Evolutionary conservation across 257 asterid species (phyloP).

Genomic region (Scutellaria barbata): DNA sequence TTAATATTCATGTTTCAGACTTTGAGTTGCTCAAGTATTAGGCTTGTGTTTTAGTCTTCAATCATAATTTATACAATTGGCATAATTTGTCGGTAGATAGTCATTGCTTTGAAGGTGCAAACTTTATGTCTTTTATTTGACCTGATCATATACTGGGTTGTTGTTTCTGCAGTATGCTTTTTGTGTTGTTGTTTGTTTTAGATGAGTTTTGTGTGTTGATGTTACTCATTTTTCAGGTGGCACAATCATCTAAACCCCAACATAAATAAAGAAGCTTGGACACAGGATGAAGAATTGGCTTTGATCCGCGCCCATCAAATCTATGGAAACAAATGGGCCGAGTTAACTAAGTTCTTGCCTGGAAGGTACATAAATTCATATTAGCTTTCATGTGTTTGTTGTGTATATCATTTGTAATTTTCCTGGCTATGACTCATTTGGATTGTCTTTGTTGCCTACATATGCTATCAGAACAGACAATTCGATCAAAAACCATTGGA

Average conservation of each 20-base stretch:
- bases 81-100: neutral
- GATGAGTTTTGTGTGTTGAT: neutral
- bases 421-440: conserved; percentile 33
- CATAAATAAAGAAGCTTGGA: conserved; percentile 97
- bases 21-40: neutral
- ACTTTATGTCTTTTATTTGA: neutral
- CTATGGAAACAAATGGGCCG: conserved; percentile 99
- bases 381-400: conserved; percentile 23
- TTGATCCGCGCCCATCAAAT: conserved; percentile 91
- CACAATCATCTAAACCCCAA: conserved; percentile 97
- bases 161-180: conserved; percentile 16
- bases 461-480: conserved; percentile 84
- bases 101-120: conserved; percentile 5
- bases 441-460: conserved; percentile 29
- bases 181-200: neutral
- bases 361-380: conserved; percentile 70
- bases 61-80: neutral
- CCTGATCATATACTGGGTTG: conserved; percentile 1
- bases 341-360: conserved; percentile 89
- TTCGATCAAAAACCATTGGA: conserved; percentile 97
- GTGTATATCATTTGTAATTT: conserved; percentile 14
- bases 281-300: conserved; percentile 91
- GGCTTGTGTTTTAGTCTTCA: neutral
- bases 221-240: conserved; percentile 67
- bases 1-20: neutral